Evolutionary conservation across 192 early-diverging fungal genomes (phyloP).

Genomic region (Entophlyctis luteolus): DNA sequence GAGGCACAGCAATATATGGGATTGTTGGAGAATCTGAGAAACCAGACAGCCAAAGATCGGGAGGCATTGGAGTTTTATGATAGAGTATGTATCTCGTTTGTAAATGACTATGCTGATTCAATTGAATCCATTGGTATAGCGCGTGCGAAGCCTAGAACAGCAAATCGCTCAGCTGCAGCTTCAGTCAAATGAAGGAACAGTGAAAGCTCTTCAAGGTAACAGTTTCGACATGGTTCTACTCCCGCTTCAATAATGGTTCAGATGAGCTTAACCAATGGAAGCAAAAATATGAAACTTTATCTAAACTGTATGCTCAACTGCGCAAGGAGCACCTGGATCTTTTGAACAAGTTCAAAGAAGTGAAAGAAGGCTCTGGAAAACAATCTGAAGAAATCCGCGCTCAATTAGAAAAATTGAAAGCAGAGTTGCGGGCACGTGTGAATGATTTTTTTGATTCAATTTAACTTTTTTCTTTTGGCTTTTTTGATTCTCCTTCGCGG

Average conservation of each 20-base stretch:
- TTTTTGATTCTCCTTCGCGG: slow-evolving; percentile 11
- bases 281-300: slow-evolving; percentile 95
- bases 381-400: slow-evolving; percentile 77
- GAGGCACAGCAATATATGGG: slow-evolving; percentile 75
- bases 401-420: slow-evolving; percentile 70
- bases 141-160: slow-evolving; percentile 78
- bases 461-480: neutral
- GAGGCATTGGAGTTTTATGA: slow-evolving; percentile 78
- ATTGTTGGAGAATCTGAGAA: slow-evolving; percentile 69
- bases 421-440: slow-evolving; percentile 39
- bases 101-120: neutral
- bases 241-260: slow-evolving; percentile 14
- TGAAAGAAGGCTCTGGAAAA: slow-evolving; percentile 67
- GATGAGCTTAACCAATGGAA: slow-evolving; percentile 94
- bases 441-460: neutral
- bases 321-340: slow-evolving; percentile 93
- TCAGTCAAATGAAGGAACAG: slow-evolving; percentile 13
- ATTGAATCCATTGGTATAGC: slow-evolving; percentile 36
- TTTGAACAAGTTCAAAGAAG: slow-evolving; percentile 82
- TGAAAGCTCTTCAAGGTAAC: slow-evolving; percentile 4
- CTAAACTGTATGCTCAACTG: slow-evolving; percentile 95
- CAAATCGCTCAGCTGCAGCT: slow-evolving; percentile 56
- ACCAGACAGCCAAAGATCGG: slow-evolving; percentile 78
- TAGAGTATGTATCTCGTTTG: slow-evolving; percentile 40
- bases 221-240: neutral